Base-by-base conservation (phyloP, 108 stramenopile species). In the Skeletonema menzelii region DNA sequence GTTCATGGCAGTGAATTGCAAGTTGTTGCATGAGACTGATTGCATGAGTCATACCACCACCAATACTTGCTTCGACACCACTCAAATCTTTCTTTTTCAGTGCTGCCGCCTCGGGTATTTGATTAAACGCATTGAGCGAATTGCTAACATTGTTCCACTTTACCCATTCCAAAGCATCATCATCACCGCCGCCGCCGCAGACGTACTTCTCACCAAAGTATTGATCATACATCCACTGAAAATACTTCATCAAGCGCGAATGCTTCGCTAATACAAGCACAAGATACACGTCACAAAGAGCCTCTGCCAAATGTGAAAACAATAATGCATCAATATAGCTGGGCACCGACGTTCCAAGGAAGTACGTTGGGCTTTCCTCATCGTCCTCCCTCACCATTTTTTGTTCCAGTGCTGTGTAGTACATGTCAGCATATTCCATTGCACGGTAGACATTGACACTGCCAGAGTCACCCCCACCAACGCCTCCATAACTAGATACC, bases 231-330 rank as follows among this genome's bases (percentile, higher is more conserved):
- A 86, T 77, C 14, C 46, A 20, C 56, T 87, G 84, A 81, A 88
- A 89, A 67, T 82, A 92, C 26, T 68, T 27, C 17, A 84, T 70
- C 61, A 92, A 74, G 46, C 59, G 49, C 12, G 84, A 73, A 69
- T 75, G 85, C 17, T 84, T 73, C n/a, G 88, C 67, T 44, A 92
- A 65, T 20, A 90, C 68, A 12, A 82, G 75, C 6, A 90, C 86
- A 38, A 92, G 70, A 65, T 92, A 83, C 4, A 90, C 83, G 72
- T 92, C 85, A 61, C 80, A 78, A 10, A 90, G 70, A 13, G 91
- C 91, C 17, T 89, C 86, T 8, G 87, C 87, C 47, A 92, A 63
- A 70, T 89, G 88, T 11, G 82, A 86, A 86, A 89, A 92, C 3
- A 92, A 42, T 2, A 84, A 44, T 14, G 77, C 86, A 73, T 92